These are phyloP conservation scores for Arthrinium puccinioides DNA, from an alignment of 2,329 filamentous ascomycete species.

Conservation along the genomic window DNA sequence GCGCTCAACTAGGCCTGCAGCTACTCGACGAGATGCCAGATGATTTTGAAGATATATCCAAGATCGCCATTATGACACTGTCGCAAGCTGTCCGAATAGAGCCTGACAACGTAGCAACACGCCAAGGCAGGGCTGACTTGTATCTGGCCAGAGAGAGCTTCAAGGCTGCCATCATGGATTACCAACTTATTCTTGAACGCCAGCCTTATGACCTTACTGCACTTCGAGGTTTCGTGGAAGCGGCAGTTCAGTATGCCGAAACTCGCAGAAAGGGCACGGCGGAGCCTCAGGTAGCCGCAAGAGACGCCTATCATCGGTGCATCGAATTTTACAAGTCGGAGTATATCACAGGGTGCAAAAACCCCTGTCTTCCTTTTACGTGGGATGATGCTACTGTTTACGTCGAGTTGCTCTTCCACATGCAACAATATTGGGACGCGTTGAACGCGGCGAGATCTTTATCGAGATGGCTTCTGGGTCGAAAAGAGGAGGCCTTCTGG, in stretches of 20 bases:
- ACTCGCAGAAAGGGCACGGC: constrained; percentile 34
- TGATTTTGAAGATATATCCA: constrained; percentile 34
- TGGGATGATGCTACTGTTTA: constrained; percentile 88
- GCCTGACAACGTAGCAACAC: constrained; percentile 47
- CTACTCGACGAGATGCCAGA: constrained; percentile 40
- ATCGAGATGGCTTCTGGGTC: constrained; percentile 75
- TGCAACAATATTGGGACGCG: constrained; percentile 56
- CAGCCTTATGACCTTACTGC: constrained; percentile 46
- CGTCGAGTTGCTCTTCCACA: constrained; percentile 67
- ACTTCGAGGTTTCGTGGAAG: constrained; percentile 49
- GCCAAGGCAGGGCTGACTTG: constrained; percentile 52
- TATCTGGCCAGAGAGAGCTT: constrained; percentile 39
- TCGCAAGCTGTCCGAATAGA: constrained; percentile 53
- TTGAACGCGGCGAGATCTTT: constrained; percentile 64
- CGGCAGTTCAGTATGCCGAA: constrained; percentile 39
- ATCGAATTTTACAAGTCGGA: constrained; percentile 33
- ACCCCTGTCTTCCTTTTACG: constrained; percentile 32
- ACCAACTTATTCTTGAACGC: constrained; percentile 45
- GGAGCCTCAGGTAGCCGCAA: constrained; percentile 26
- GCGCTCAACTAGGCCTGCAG: constrained; percentile 49
- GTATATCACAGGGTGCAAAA: constrained; percentile 12
- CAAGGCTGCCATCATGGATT: constrained; percentile 48
- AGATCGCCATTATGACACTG: constrained; percentile 51
- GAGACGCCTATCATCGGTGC: constrained; percentile 39
- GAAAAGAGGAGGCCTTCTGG: constrained; percentile 71